Base-by-base conservation (phyloP, 2,329 filamentous ascomycete species). In the Plenodomus tracheiphilus region DNA sequence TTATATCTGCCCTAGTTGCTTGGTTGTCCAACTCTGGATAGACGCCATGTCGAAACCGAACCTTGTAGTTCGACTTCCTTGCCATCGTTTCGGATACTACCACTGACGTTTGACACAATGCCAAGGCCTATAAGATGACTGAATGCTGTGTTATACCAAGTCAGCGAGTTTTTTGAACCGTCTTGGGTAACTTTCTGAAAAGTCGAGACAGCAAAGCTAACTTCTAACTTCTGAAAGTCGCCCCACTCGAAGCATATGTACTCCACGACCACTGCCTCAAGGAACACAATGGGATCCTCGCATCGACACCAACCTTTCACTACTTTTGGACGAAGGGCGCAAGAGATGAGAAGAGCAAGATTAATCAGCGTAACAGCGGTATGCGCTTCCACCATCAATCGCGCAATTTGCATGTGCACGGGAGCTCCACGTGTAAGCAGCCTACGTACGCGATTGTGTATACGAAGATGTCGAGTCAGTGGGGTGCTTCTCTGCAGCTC, bases 11-110 rank as follows among this genome's bases (percentile, higher is more conserved):
- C 34, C 57, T 45, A 4, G 51, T 60, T n/a, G 53, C 60, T 38
- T 51, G 30, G 4, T 43, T 44, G 39, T 56, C 59, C 19, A 37
- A 28, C 36, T 56, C 40, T 3, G 58, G 56, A 49, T 51, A 61
- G 2, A 62, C 56, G 6, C 58, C 54, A 42, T 62, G 54, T 39
- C 56, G 47, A 45, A 63, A 62, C 4, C 60, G 51, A 9, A 64
- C 54, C 16, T 46, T 50, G 43, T 60, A 62, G 39, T 57, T 60
- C 19, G 54, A 16, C 9, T 49, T 58, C 36, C 41, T 62, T 2
- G 53, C 39, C 20, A 35, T 43, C 9, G 34, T 39, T 19, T 47
- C 25, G 7, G 35, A 10, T 11, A 15, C 28, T 10, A 15, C 13
- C 4, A 15, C 28, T 32, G 28, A 46, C 30, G 32, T 40, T 18